phyloP scores from a whole-genome alignment of 257 asterid genomes.

The Forsythia viridissima region DNA sequence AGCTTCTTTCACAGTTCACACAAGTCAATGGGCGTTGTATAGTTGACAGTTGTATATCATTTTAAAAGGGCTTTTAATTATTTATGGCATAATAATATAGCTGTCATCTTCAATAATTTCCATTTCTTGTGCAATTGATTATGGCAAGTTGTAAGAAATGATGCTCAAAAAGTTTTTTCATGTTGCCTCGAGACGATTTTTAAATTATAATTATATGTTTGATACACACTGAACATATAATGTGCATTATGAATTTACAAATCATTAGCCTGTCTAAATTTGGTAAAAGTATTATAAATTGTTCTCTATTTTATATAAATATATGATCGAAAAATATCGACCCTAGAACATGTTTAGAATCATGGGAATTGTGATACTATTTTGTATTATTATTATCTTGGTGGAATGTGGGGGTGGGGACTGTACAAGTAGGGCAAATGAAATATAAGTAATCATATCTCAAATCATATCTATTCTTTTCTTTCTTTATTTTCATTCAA shows the following conservation, averaged over 20 bases:
- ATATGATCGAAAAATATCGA: neutral
- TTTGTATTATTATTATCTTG: neutral
- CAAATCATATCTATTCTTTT: neutral
- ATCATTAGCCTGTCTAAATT: conserved; percentile 11
- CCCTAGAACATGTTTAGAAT: neutral
- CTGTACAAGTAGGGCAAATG: neutral
- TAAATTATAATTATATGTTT: neutral
- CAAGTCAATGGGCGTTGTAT: conserved; percentile 11
- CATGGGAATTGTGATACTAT: neutral
- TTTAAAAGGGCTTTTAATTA: neutral
- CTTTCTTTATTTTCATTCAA: neutral
- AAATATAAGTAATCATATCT: too few relatives aligned
- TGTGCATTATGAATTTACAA: neutral
- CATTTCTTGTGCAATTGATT: neutral
- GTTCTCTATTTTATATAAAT: neutral
- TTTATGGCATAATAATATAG: neutral
- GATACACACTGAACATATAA: neutral
- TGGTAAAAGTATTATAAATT: neutral
- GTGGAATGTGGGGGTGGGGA: neutral
- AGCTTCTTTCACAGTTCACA: neutral
- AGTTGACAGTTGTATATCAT: neutral
- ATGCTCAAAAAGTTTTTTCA: too few relatives aligned
- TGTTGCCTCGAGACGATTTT: neutral
- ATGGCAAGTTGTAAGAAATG: neutral
- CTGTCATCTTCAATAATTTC: neutral